Percentiles rank a stretch among this genome's conserved stretches.
phyloP scores from a whole-genome alignment of 2,329 filamentous ascomycete genomes.

The Ceratocystiopsis minuta region DNA sequence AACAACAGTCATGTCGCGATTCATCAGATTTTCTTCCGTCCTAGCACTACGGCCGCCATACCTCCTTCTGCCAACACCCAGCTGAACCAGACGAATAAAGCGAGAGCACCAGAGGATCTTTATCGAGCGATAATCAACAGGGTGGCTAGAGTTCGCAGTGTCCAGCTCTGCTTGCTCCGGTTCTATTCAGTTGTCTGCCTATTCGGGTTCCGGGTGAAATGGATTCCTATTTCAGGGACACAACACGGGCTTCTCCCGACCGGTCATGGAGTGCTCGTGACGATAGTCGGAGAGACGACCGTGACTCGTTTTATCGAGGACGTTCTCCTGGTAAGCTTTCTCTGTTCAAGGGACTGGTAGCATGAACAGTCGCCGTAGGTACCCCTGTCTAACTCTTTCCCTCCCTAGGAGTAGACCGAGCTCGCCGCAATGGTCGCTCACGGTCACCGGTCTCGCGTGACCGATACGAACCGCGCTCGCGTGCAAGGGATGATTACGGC shows the following conservation, averaged over 20 bases:
- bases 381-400: background rate
- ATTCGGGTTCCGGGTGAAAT: constrained; percentile 17
- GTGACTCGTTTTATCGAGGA: constrained; percentile 45
- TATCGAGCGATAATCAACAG: background rate
- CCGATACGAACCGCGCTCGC: constrained; percentile 53
- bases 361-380: background rate
- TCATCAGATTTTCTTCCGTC: constrained; percentile 22
- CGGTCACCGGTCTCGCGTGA: constrained; percentile 54
- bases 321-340: constrained; percentile 48
- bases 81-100: no score
- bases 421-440: constrained; percentile 42
- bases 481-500: constrained; percentile 48
- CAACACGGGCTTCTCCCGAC: constrained; percentile 34
- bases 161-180: background rate
- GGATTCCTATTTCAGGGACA: constrained; percentile 40
- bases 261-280: constrained; percentile 34
- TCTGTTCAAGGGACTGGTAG: background rate
- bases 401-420: constrained; percentile 33
- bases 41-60: background rate
- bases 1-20: constrained; percentile 35
- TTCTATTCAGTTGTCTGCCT: background rate
- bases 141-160: background rate
- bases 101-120: no score
- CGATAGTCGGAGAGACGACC: constrained; percentile 34
- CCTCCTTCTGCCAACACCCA: background rate